Conservation (phyloP, 106 monocot genomes). For the Dactylorhiza incarnata region DNA sequence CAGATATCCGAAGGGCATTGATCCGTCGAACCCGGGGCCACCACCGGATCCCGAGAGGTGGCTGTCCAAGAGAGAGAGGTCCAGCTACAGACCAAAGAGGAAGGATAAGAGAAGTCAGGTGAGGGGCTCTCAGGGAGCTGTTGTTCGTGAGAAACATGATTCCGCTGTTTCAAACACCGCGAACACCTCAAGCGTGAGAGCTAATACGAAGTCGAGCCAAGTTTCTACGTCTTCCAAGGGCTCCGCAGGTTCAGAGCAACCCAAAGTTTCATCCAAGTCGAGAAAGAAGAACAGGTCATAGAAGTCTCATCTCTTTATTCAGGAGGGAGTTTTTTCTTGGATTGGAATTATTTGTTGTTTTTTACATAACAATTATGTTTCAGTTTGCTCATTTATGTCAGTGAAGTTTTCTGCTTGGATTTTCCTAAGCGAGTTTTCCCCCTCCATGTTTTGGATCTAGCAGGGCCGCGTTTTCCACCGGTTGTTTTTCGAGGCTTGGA, state of each 20-base stretch:
- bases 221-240: slow-evolving; percentile 24
- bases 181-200: background rate
- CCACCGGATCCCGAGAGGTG: slow-evolving; percentile 95
- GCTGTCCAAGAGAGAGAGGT: slow-evolving; percentile 88
- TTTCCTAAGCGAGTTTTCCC: too few relatives aligned
- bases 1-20: slow-evolving; percentile 86
- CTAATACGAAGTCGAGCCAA: slow-evolving; percentile 26
- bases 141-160: slow-evolving; percentile 71
- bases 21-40: slow-evolving; percentile 88
- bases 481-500: too few relatives aligned
- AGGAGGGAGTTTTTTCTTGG: too few relatives aligned
- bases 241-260: slow-evolving; percentile 10
- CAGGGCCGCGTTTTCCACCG: too few relatives aligned
- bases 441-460: too few relatives aligned
- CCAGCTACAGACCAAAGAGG: slow-evolving; percentile 81
- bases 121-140: slow-evolving; percentile 91
- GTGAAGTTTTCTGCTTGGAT: too few relatives aligned
- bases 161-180: slow-evolving; percentile 12
- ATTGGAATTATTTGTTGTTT: too few relatives aligned
- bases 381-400: too few relatives aligned
- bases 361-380: too few relatives aligned
- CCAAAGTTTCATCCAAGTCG: slow-evolving; percentile 32
- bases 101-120: slow-evolving; percentile 89
- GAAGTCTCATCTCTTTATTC: background rate
- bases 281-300: slow-evolving; percentile 37